phyloP scores from a whole-genome alignment of 164 flowering plant genomes.

The Aristolochia fimbriata region DNA sequence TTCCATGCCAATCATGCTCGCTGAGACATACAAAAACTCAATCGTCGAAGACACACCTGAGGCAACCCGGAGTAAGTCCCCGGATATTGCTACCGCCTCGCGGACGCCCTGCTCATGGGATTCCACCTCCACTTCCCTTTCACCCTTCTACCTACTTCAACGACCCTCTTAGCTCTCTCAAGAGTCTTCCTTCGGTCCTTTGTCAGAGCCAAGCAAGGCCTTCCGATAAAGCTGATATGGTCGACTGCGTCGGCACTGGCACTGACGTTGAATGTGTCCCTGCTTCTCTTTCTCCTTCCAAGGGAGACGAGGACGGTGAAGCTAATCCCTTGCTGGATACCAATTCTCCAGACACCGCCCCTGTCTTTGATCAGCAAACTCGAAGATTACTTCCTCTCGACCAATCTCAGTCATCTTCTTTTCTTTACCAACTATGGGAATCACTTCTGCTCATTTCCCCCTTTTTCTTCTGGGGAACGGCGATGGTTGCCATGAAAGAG shows the following conservation, averaged over 20 bases:
- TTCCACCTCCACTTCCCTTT: neutral
- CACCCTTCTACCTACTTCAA: neutral
- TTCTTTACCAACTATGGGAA: constrained; percentile 25
- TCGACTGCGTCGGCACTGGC: constrained; percentile 60
- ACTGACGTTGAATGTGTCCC: constrained; percentile 50
- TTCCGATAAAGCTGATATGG: constrained; percentile 9
- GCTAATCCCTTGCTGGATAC: too few relatives aligned
- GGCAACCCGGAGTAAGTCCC: too few relatives aligned
- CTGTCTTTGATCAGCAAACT: too few relatives aligned
- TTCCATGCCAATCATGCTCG: too few relatives aligned
- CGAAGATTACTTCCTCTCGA: too few relatives aligned
- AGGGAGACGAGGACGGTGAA: neutral
- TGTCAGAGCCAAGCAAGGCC: neutral
- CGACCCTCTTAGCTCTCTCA: neutral
- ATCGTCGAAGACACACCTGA: too few relatives aligned
- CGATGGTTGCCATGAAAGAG: constrained; percentile 99
- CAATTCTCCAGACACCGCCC: too few relatives aligned
- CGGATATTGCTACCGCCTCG: too few relatives aligned
- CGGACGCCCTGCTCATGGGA: neutral
- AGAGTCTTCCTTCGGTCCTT: too few relatives aligned
- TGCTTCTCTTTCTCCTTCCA: neutral
- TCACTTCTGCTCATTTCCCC: constrained; percentile 74
- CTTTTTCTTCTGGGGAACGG: constrained; percentile 98
- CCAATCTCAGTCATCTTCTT: neutral
- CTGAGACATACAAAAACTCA: too few relatives aligned